Conservation (phyloP, 495 filamentous ascomycete genomes). For the Friedmanniomyces simplex region DNA sequence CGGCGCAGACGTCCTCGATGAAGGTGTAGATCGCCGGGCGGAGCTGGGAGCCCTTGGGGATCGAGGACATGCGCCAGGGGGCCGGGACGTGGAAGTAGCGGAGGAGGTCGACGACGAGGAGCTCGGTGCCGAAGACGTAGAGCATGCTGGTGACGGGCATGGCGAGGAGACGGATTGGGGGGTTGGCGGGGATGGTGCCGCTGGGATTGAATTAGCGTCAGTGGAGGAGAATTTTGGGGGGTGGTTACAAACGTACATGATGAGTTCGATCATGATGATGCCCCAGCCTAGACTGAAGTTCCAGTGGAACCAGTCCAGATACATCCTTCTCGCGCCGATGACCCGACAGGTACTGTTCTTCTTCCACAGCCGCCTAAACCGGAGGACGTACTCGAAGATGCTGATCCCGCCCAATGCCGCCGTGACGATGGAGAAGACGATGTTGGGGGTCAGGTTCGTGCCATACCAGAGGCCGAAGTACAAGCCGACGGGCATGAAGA, state of each 20-base stretch:
- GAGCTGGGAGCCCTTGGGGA: constrained; percentile 54
- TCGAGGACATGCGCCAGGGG: constrained; percentile 62
- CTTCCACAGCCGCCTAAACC: constrained; percentile 31
- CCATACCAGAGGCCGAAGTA: constrained; percentile 50
- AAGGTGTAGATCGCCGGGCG: constrained; percentile 63
- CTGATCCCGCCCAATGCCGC: constrained; percentile 46
- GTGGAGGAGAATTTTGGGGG: no score
- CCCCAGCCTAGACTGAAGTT: constrained; percentile 46
- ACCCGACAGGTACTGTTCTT: constrained; percentile 43
- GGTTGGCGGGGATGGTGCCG: constrained; percentile 44
- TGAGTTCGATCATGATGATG: constrained; percentile 42
- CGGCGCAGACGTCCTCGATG: constrained; percentile 71
- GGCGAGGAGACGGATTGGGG: constrained; percentile 46
- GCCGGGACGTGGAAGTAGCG: constrained; percentile 38
- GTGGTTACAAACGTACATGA: constrained; percentile 39
- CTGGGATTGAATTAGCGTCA: neutral
- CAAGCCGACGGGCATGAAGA: constrained; percentile 45
- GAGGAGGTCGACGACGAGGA: constrained; percentile 42
- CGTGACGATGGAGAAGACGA: constrained; percentile 52
- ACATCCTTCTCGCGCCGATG: constrained; percentile 41
- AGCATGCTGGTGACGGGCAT: constrained; percentile 47
- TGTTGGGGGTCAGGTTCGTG: constrained; percentile 44
- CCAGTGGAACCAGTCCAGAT: constrained; percentile 55
- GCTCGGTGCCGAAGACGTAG: constrained; percentile 43
- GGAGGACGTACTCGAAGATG: constrained; percentile 47